Base-by-base conservation (phyloP, 768 basidiomycete species). In the Boletus rufocinnamomeus region DNA sequence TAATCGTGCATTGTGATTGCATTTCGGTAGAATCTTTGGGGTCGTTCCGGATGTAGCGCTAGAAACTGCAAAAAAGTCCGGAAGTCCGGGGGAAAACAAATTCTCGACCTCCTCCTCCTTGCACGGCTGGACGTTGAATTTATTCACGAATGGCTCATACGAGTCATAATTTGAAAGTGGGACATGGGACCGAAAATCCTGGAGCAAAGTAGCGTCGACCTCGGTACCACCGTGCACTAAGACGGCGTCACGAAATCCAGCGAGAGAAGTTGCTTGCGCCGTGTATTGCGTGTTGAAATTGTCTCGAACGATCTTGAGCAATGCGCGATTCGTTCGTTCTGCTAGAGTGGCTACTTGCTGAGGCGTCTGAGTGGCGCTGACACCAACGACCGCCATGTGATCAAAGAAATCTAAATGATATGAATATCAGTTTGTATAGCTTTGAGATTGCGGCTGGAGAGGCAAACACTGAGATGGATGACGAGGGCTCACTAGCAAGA, bases 61-160 rank as follows among this genome's bases (percentile, higher is more conserved):
- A 4, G 67, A 61, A 17, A 49, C 10, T 1, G 48, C 56, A 0
- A 68, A 14, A 40, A 41, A 52, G 19, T 51, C 44, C 1, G 67
- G 66, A 11, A 68, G 34, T 19, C 66, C 67, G 2, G 66, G 67
- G 11, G 66, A 44, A 54, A 68, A 53, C 53, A 68, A 46, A 30
- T 68, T 30, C n/a, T 13, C 17, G 40, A 68, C 59, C 4, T 68
- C 59, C 25, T 45, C 47, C 30, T 68, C 61, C 34, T 56, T 68
- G 59, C 66, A 68, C 21, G 63, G 67, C 3, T 14, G 30, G 17
- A 4, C 48, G 17, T 63, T 30, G 28, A 68, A 68, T 28, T 57
- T 68, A 2, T 41, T 41, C 1, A 59, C 17, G 27, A 61, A 68
- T 1, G 64, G 64, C 30, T 54, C 49, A 30, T 67, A 67, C 9